Conservation (phyloP, 495 filamentous ascomycete species). For the Xylona heveae region DNA sequence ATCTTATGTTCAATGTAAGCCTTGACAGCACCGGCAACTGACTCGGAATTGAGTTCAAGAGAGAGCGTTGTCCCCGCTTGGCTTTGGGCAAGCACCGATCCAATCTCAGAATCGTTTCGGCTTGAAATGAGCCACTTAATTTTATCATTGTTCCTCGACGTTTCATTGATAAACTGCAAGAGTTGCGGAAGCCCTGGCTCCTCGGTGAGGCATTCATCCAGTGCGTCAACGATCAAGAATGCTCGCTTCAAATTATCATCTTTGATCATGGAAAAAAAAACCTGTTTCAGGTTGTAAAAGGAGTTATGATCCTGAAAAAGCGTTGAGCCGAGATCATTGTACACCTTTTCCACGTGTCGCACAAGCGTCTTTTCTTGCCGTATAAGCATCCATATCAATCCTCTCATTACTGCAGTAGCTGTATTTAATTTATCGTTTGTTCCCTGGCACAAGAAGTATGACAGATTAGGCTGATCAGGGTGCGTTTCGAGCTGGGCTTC, state of each 20-base stretch:
- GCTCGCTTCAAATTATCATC: conserved; percentile 9
- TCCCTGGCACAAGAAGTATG: conserved; percentile 27
- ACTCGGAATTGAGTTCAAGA: conserved; percentile 12
- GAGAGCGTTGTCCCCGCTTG: conserved; percentile 7
- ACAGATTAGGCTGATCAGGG: conserved; percentile 10
- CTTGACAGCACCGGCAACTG: conserved; percentile 9
- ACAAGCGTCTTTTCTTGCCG: conserved; percentile 16
- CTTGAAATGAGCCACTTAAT: conserved; percentile 9
- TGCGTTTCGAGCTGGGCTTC: conserved; percentile 4
- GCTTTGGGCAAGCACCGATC: neutral
- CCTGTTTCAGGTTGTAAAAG: conserved; percentile 11
- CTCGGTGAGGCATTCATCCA: conserved; percentile 23
- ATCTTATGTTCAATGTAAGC: conserved; percentile 18
- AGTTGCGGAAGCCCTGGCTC: conserved; percentile 12
- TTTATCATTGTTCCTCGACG: conserved; percentile 5
- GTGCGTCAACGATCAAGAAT: conserved; percentile 23
- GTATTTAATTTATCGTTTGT: conserved; percentile 13
- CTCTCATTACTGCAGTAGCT: conserved; percentile 15
- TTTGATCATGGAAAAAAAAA: conserved; percentile 15
- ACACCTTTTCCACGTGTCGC: conserved; percentile 12
- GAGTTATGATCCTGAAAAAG: conserved; percentile 16
- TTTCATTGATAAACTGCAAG: conserved; percentile 14
- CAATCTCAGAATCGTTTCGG: conserved; percentile 6
- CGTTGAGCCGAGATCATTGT: conserved; percentile 10
- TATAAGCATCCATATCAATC: conserved; percentile 15